Evolutionary conservation across 1,284 basidiomycete genomes (phyloP).

Genomic region (Pyrrhoderma lamaoense): DNA sequence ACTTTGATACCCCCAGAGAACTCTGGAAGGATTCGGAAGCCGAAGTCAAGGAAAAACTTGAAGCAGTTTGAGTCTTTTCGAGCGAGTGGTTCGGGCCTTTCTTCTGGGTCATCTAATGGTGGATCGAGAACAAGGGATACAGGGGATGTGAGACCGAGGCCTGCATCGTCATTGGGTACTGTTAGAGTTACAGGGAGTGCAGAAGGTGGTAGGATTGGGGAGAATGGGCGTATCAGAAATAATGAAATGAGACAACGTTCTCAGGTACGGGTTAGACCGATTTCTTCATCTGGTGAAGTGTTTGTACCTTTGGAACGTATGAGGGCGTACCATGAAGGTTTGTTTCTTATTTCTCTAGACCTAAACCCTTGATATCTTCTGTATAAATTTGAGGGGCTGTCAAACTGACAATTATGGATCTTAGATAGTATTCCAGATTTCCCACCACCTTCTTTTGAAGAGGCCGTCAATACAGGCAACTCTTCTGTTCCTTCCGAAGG

Average conservation of each 20-base stretch:
- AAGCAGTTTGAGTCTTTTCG: not conserved
- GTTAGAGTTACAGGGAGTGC: not conserved
- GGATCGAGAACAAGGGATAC: too few relatives aligned
- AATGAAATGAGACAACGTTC: too few relatives aligned
- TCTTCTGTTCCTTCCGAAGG: not conserved
- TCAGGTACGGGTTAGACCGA: too few relatives aligned
- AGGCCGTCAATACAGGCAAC: constrained; percentile 3
- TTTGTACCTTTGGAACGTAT: not conserved
- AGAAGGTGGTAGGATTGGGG: not conserved
- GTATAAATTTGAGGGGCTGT: too few relatives aligned
- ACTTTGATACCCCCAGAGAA: constrained; percentile 46
- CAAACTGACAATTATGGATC: not conserved
- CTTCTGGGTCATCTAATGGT: too few relatives aligned
- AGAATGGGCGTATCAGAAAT: too few relatives aligned
- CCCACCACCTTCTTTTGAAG: constrained; percentile 17
- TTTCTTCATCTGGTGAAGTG: too few relatives aligned
- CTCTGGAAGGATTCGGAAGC: constrained; percentile 44
- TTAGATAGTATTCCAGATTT: constrained; percentile 8
- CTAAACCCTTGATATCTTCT: not conserved
- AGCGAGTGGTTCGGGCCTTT: not conserved
- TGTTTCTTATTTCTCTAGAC: not conserved
- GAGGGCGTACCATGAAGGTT: not conserved
- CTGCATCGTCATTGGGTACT: not conserved
- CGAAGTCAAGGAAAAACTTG: constrained; percentile 33
- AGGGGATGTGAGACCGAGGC: not conserved